Evolutionary conservation across 2,329 filamentous ascomycete species (phyloP).

Genomic region (Corynespora cassiicola): DNA sequence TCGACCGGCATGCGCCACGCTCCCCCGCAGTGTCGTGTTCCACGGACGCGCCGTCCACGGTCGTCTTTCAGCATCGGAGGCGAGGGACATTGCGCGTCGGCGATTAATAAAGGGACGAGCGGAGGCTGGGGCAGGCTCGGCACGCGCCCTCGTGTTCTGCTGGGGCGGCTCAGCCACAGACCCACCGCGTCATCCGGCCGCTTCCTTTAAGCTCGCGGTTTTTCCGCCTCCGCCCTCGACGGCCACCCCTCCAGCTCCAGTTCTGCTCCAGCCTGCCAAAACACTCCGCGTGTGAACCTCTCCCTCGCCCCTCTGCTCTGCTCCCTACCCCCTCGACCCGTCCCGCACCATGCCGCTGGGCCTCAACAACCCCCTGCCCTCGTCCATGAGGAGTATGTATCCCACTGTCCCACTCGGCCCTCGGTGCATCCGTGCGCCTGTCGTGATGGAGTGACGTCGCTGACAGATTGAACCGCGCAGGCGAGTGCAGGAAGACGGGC

Average conservation of each 20-base stretch:
- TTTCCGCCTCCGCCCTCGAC: too few species aligned
- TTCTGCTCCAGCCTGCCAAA: neutral
- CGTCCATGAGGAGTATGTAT: slow-evolving; percentile 59
- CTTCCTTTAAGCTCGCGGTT: too few species aligned
- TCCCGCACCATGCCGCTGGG: slow-evolving; percentile 50
- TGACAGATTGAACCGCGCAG: slow-evolving; percentile 62
- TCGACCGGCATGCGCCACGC: too few species aligned
- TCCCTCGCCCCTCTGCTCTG: neutral
- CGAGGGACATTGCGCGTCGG: too few species aligned
- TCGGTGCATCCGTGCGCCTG: slow-evolving; percentile 6
- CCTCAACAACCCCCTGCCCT: slow-evolving; percentile 62
- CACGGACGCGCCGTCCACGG: too few species aligned
- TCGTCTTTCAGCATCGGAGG: too few species aligned
- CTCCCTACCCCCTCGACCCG: neutral
- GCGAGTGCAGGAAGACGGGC: slow-evolving; percentile 96
- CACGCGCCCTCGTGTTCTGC: slow-evolving; percentile 3
- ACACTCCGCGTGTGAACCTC: neutral
- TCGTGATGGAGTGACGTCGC: slow-evolving; percentile 36
- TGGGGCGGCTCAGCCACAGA: slow-evolving; percentile 2
- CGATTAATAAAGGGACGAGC: too few species aligned
- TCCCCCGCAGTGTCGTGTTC: too few species aligned
- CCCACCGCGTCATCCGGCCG: slow-evolving; percentile 8
- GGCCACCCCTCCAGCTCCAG: neutral
- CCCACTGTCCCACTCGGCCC: slow-evolving; percentile 7
- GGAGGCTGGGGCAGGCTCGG: too few species aligned